phyloP scores from a whole-genome alignment of 345 rosid genomes.

The Hirschfeldia incana region DNA sequence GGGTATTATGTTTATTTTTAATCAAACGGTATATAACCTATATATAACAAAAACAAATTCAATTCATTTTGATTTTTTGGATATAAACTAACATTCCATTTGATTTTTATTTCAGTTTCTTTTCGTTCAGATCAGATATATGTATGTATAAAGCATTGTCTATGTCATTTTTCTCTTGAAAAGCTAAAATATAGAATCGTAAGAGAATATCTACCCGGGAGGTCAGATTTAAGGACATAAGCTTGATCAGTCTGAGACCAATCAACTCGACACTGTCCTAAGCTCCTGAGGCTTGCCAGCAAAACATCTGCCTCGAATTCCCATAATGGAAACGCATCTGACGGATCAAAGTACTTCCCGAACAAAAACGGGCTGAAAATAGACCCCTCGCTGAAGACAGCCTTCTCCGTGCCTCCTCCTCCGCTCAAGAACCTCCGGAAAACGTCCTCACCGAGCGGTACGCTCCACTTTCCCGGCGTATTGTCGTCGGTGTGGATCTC shows the following conservation, averaged over 20 bases:
- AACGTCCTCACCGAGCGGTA: conserved; percentile 58
- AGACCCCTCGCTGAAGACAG: conserved; percentile 80
- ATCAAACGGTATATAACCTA: background rate
- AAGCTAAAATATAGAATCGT: background rate
- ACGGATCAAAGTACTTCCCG: conserved; percentile 88
- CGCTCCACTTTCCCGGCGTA: conserved; percentile 69
- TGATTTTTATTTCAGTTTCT: background rate
- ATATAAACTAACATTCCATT: background rate
- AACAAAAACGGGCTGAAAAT: conserved; percentile 79
- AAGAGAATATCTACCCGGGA: conserved; percentile 52
- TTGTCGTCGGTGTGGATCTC: conserved; percentile 66
- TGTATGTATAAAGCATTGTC: background rate
- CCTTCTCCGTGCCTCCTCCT: conserved; percentile 41
- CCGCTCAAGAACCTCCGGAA: conserved; percentile 54
- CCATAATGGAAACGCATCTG: conserved; percentile 93
- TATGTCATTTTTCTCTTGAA: background rate
- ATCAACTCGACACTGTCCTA: conserved; percentile 62
- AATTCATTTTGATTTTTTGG: background rate
- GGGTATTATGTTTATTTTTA: background rate
- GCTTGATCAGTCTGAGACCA: conserved; percentile 80
- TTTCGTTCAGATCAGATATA: background rate
- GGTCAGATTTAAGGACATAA: conserved; percentile 66
- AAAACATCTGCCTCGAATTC: conserved; percentile 71
- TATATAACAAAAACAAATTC: background rate
- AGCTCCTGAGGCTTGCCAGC: conserved; percentile 53